Evolutionary conservation across 148 eudicot genomes (phyloP), one percentile per base, ranked within the genome.

Genomic region (Chenopodium quinoa): DNA sequence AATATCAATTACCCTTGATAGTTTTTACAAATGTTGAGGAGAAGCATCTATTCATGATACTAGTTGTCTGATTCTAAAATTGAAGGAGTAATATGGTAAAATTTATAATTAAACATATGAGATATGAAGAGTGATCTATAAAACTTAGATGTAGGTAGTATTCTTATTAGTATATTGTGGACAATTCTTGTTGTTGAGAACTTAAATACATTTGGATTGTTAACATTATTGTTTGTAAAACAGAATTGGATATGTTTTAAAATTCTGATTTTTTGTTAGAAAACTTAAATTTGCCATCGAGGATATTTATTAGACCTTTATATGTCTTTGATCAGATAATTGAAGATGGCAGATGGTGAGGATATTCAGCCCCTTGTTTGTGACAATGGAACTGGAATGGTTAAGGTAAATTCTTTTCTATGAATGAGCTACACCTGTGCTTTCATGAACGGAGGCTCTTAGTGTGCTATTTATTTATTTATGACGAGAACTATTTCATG

Each of bases 301-400:
- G 54, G 71, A 29, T 25, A 72, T 31, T 80, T 54, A 71, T 50
- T 50, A 47, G 1, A 16, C 25, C 67, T 32, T 34, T 54, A 4
- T n/a, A 22, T 62, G 4, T 48, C 29, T 20, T 40, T 4, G 37
- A 66, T 58, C 78, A 85, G 78, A 12, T 83, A 32, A 82, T 69
- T 60, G 75, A 80, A 71, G 81, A 87, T 87, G 89, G 89, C 89
- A 25, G 89, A 87, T 12, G 87, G 79, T 58, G 87, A 85, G 80
- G 87, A 87, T 50, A 85, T 87, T 82, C 87, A 87, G 69, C 89
- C 89, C 44, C 89, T 87, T 80, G 89, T 87, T 70, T 87, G 89
- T 82, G 89, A 87, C 76, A 87, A 87, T 87, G 89, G 89, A 46
- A 87, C 89, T 68, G 89, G 89, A 70, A 87, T 87, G 87, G 87